Conservation (phyloP, 768 basidiomycete species). For the Rossbeevera mucosa region DNA sequence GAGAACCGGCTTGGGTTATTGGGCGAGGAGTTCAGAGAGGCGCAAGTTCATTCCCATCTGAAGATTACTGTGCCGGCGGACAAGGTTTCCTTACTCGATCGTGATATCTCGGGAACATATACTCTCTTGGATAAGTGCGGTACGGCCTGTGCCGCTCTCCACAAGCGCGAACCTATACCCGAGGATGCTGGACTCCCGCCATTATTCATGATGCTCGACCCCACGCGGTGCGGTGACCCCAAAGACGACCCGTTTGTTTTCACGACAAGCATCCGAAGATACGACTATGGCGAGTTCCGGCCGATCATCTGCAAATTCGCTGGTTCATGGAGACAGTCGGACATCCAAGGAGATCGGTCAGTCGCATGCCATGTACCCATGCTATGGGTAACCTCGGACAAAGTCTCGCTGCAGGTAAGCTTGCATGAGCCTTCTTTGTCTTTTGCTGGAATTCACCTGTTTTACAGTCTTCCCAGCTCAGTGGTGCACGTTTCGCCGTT, state of each 20-base stretch:
- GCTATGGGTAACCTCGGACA: conserved; percentile 54
- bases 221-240: conserved; percentile 70
- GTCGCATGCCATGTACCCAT: conserved; percentile 59
- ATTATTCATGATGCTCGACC: conserved; percentile 78
- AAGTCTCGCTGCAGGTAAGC: conserved; percentile 53
- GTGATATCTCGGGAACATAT: conserved; percentile 79
- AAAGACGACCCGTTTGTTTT: conserved; percentile 82
- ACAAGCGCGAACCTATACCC: conserved; percentile 48
- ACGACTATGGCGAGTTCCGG: conserved; percentile 78
- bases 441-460: conserved; percentile 3
- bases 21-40: conserved; percentile 60
- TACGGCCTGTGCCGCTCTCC: conserved; percentile 79
- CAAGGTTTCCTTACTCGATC: conserved; percentile 53
- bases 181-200: conserved; percentile 53
- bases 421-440: not conserved
- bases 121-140: conserved; percentile 80
- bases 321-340: conserved; percentile 73
- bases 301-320: conserved; percentile 73
- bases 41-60: conserved; percentile 62
- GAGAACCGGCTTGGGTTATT: conserved; percentile 73
- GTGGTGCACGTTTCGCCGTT: conserved; percentile 60
- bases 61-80: conserved; percentile 55
- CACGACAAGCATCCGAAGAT: conserved; percentile 69
- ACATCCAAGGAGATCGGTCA: conserved; percentile 41
- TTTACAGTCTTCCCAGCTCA: conserved; percentile 47